Base-by-base conservation (phyloP, 164 flowering plant genomes). In the Cinnamomum micranthum region DNA sequence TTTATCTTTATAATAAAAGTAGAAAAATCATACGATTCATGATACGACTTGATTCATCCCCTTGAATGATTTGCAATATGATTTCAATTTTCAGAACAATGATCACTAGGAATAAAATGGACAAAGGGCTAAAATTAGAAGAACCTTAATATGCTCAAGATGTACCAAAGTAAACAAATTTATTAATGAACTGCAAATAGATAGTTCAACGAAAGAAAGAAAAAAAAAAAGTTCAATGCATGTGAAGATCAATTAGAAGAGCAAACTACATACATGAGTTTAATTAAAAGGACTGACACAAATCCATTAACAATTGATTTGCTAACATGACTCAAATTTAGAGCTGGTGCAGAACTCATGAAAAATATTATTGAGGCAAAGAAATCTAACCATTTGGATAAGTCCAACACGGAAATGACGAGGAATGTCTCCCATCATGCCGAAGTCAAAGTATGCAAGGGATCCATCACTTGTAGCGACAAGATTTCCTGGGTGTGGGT, bases 401-500 rank as follows among this genome's bases (percentile, higher is more conserved):
- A 95, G 96, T 65, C 99, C 99, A 1, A 95, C 91, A 55, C 97
- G 94, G 66, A 85, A 95, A 85, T 95, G 97, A 58, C 95, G 95
- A 74, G 99, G 99, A 74, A 95, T 90, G 74, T 93, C 91, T 51
- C 99, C 97, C 99, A 95, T 93, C 99, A 95, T 95, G 77, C 97
- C 99, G 84, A 95, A 95, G 83, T 95, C 99, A 81, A 95, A 93
- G 87, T 92, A 95, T 73, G 92, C 97, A 73, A 95, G 92, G 68
- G 85, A 85, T 20, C 99, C 99, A 82, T 84, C 85, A 63, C 70
- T 73, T 35, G 89, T 85, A 28, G 97, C 99, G 77, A 95, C 95
- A 71, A 95, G 93, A 77, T 95, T 95, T 65, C 97, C 99, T 14
- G 99, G 99, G 74, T 95, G 99, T 31, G 99, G 99, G 78, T 95